These are phyloP conservation scores for Quercus ilex DNA, from an alignment of 306 rosid genomes.

Conservation along the genomic window DNA sequence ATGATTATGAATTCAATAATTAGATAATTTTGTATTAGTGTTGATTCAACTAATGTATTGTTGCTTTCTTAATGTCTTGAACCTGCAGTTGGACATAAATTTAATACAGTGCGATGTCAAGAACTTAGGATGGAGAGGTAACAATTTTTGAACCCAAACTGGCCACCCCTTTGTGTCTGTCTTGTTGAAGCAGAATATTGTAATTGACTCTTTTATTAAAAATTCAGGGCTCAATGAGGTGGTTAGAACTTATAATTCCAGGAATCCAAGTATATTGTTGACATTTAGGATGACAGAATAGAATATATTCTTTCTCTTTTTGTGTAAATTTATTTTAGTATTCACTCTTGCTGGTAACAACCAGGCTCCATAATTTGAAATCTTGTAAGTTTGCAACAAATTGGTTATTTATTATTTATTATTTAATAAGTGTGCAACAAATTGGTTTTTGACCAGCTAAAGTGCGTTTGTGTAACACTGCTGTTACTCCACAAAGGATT, in stretches of 20 bases:
- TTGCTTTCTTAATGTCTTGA: conserved; percentile 30
- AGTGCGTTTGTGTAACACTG: not conserved
- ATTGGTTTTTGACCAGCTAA: not conserved
- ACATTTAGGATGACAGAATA: not conserved
- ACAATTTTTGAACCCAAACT: conserved; percentile 3
- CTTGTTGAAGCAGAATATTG: conserved; percentile 13
- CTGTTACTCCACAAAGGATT: not conserved
- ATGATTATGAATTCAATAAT: conserved; percentile 3
- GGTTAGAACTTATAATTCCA: not conserved
- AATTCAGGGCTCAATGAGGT: not conserved
- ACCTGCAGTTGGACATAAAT: conserved; percentile 78
- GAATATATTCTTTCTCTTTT: not conserved
- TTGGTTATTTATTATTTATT: too few relatives aligned
- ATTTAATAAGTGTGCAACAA: too few relatives aligned
- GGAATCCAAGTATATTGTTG: not conserved
- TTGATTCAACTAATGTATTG: conserved; percentile 19
- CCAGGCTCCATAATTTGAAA: not conserved
- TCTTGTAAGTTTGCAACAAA: not conserved
- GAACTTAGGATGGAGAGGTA: conserved; percentile 79
- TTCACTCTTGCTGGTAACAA: not conserved
- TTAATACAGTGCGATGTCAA: conserved; percentile 61
- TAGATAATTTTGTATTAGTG: conserved; percentile 19
- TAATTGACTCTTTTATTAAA: not conserved
- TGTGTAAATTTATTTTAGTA: not conserved
- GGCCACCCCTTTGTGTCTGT: not conserved